These are phyloP conservation scores for Spatholobus suberectus DNA, from an alignment of 306 rosid genomes.

Conservation along the genomic window DNA sequence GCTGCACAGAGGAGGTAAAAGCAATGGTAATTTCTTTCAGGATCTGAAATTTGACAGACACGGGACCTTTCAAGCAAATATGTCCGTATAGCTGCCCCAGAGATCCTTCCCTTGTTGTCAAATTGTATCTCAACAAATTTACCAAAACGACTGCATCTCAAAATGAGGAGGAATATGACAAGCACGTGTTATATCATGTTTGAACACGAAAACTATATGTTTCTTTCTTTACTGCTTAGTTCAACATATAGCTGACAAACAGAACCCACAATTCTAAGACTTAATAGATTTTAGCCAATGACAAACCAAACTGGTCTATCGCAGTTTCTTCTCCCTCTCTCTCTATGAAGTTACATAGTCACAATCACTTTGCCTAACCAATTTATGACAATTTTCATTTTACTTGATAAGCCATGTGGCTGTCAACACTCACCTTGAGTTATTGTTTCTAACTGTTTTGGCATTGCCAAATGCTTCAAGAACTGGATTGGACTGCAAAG, in stretches of 20 bases:
- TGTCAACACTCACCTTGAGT: constrained; percentile 83
- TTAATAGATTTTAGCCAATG: constrained; percentile 27
- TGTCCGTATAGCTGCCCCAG: constrained; percentile 97
- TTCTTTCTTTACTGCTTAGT: not conserved
- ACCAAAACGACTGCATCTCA: constrained; percentile 97
- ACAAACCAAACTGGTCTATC: constrained; percentile 5
- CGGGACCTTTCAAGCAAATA: constrained; percentile 99
- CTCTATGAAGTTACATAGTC: not conserved
- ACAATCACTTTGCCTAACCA: constrained; percentile 28
- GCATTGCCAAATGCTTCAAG: constrained; percentile 99
- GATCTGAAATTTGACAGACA: constrained; percentile 96
- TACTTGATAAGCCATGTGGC: constrained; percentile 25
- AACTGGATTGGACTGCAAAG: constrained; percentile 96
- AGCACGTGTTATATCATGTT: constrained; percentile 27
- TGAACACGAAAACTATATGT: constrained; percentile 34
- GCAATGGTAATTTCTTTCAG: constrained; percentile 99
- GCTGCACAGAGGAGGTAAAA: constrained; percentile 99
- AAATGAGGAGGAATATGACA: constrained; percentile 43
- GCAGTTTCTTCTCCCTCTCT: not conserved
- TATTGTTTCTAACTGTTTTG: constrained; percentile 96
- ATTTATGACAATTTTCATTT: constrained; percentile 20
- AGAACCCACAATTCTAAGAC: constrained; percentile 34
- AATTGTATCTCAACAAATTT: constrained; percentile 99
- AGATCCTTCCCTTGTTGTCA: constrained; percentile 97
- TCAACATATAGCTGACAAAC: constrained; percentile 24